Base-by-base conservation (phyloP, 805 yeast genomes). In the Candida andamanensis region DNA sequence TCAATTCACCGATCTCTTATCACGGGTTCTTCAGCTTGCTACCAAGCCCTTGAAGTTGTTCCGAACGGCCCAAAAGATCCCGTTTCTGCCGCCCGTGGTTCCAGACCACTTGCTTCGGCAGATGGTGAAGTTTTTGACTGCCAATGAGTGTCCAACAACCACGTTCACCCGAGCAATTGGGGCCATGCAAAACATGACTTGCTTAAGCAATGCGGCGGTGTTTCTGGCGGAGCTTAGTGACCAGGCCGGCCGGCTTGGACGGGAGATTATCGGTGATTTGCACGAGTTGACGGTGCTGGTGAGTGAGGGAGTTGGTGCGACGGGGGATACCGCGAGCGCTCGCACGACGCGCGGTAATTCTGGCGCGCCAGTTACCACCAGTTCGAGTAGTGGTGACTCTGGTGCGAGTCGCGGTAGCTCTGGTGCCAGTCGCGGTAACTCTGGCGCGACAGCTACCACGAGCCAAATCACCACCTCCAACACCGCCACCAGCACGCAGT, bases 111-210 rank as follows among this genome's bases (percentile, higher is more conserved):
- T 79, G 41, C 63, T 85, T 47, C 70, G 74, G 29, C 70, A 69
- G 39, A 64, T 86, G 19, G 80, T 84, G 11, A 69, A 76, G 15
- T 76, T 85, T 19, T 64, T 89, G 32, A 75, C 80, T 4, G 74
- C 90, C 1, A 85, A 84, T 48, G 95, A 89, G 35, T 86, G 96
- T 50, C 78, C 89, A 21, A 80, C 85, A 41, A 73, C 80, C 26
- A 85, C 94, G 0, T 86, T 89, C 60, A 86, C 86, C 46, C 84
- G 87, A 50, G 78, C 89, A 0, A 68, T 89, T 31, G 75, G 84
- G 38, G 75, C 86, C 1, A 83, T 89, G 79, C 89, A 81, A 43
- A 80, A 83, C 48, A 54, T 89, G 27, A 73, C 85, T 1, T 61
- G 70, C 12, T 54, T 87, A 14, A 69, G 73, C 2, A 72, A 73